A percentile compares a stretch with the other conserved stretches of the same genome.
Conservation (phyloP, 257 asterid species). For the Ilex asprella region DNA sequence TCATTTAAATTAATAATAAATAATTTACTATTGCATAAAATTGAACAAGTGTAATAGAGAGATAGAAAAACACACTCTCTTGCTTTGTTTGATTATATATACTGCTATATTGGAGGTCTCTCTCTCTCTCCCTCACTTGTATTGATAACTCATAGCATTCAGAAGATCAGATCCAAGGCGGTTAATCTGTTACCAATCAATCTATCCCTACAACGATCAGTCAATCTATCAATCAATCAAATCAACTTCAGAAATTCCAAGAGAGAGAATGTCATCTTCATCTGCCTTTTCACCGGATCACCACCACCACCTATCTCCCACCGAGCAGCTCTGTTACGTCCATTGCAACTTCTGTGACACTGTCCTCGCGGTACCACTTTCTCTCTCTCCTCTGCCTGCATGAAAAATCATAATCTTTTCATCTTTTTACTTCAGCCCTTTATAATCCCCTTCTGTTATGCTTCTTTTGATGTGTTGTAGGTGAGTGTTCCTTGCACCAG, state of each 20-base stretch:
- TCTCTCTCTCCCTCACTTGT: constrained; percentile 12
- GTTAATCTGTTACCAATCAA: constrained; percentile 80
- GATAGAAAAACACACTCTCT: not conserved
- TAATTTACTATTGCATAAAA: too few relatives aligned
- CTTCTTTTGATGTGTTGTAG: constrained; percentile 24
- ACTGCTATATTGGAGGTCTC: not conserved
- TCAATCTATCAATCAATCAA: constrained; percentile 19
- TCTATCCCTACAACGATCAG: constrained; percentile 26
- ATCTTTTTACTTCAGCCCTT: not conserved
- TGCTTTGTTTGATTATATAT: too few relatives aligned
- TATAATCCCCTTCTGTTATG: not conserved
- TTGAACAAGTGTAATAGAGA: not conserved
- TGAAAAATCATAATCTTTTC: not conserved
- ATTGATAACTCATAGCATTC: constrained; percentile 25
- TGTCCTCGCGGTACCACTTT: constrained; percentile 76
- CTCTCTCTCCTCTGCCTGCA: not conserved
- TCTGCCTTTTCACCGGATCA: constrained; percentile 70
- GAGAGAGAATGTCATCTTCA: constrained; percentile 65
- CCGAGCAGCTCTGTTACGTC: constrained; percentile 97
- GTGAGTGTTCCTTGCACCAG: constrained; percentile 95
- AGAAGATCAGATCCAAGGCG: constrained; percentile 51
- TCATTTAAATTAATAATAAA: too few relatives aligned
- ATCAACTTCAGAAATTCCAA: constrained; percentile 2
- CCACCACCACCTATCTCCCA: constrained; percentile 33
- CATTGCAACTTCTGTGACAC: constrained; percentile 86